Percentiles rank a stretch among this genome's conserved stretches.
Conservation (phyloP, 768 basidiomycete species). For the Suillus paluster region DNA sequence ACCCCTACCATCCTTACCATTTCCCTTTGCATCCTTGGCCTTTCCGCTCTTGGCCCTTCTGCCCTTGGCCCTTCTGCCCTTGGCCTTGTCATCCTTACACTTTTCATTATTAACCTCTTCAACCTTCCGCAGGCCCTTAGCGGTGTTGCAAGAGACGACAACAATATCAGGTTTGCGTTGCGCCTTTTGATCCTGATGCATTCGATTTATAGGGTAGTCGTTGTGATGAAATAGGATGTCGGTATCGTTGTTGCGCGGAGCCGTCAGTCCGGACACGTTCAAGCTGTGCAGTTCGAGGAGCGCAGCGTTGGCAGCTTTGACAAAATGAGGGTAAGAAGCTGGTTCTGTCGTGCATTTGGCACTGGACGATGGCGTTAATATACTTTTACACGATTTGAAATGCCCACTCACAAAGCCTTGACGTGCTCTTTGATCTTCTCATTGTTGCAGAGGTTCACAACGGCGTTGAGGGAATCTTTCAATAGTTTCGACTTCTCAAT, state of each 20-base stretch:
- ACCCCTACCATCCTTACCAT: neutral
- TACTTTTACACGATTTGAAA: neutral
- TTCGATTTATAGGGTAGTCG: neutral
- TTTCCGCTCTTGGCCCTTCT: neutral
- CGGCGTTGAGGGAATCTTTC: neutral
- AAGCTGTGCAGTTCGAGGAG: neutral
- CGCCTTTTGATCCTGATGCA: neutral
- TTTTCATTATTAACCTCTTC: neutral
- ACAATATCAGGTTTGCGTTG: conserved; percentile 1
- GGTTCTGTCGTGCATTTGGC: no score
- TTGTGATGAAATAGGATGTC: conserved; percentile 1
- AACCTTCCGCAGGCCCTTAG: neutral
- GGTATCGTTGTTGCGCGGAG: neutral
- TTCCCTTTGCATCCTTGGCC: neutral
- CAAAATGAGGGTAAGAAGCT: neutral
- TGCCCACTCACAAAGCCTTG: neutral
- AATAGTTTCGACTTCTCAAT: neutral
- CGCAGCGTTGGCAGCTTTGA: neutral
- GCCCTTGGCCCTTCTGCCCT: no score
- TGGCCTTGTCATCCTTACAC: neutral
- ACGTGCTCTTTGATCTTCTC: neutral
- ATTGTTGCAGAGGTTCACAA: neutral
- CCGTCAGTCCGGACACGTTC: neutral
- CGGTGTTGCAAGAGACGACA: neutral
- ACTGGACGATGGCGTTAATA: neutral